A percentile compares a stretch with the other conserved stretches of the same genome.
Evolutionary conservation across 1,139 yeast genomes (phyloP).

Genomic region (Geotrichum bryndzae): DNA sequence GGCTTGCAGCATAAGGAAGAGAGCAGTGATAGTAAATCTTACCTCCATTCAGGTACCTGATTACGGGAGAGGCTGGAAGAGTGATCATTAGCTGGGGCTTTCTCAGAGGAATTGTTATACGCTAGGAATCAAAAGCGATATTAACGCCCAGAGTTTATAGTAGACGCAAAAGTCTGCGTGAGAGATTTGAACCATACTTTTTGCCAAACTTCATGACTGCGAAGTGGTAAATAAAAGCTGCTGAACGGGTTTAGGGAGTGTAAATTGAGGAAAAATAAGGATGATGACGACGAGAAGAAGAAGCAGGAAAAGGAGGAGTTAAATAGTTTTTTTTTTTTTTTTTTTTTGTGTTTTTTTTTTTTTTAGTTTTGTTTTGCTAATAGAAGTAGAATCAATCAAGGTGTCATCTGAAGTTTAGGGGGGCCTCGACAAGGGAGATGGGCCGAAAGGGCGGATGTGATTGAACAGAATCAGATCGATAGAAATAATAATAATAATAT

Average conservation of each 20-base stretch:
- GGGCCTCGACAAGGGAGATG: not conserved
- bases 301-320: not conserved
- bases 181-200: conserved; percentile 40
- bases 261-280: not conserved
- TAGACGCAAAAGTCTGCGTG: too few species aligned
- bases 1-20: not conserved
- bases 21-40: conserved; percentile 16
- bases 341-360: not conserved
- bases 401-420: not conserved
- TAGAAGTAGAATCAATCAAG: not conserved
- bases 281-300: not conserved
- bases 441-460: not conserved
- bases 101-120: not conserved
- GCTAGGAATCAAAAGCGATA: not conserved
- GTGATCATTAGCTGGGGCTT: conserved; percentile 14
- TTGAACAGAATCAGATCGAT: not conserved
- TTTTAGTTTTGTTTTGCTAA: not conserved
- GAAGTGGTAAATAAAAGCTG: not conserved
- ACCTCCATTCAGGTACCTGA: conserved; percentile 89
- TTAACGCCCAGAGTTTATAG: not conserved
- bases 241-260: not conserved
- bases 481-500: not conserved
- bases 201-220: conserved; percentile 75
- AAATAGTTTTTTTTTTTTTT: not conserved
- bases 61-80: conserved; percentile 53